A percentile compares a stretch with the other conserved stretches of the same genome.
phyloP scores from a whole-genome alignment of 129 eudicot genomes.

The Centella asiatica region DNA sequence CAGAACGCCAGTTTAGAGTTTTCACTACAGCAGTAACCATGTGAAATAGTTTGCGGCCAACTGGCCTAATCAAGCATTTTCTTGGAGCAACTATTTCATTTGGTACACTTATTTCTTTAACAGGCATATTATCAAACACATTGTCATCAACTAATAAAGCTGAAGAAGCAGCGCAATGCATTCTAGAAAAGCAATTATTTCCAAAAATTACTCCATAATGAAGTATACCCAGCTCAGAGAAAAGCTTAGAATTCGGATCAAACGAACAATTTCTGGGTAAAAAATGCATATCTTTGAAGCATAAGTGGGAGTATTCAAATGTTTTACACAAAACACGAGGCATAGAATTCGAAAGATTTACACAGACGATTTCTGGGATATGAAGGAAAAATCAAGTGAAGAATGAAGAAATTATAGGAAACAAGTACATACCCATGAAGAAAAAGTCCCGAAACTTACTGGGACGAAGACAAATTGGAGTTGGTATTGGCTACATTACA shows the following conservation, averaged over 20 bases:
- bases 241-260: not conserved
- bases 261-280: slow-evolving; percentile 1
- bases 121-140: slow-evolving; percentile 15
- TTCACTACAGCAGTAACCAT: slow-evolving; percentile 24
- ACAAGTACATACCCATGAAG: too few species aligned
- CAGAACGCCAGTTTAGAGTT: slow-evolving; percentile 30
- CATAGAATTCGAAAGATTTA: too few species aligned
- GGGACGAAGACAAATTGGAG: too few species aligned
- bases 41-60: slow-evolving; percentile 13
- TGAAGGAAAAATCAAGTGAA: not conserved
- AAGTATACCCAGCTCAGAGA: not conserved
- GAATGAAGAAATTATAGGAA: too few species aligned
- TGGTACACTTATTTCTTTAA: slow-evolving; percentile 2
- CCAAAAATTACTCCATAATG: not conserved
- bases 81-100: slow-evolving; percentile 5
- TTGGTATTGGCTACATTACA: too few species aligned
- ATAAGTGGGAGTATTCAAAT: not conserved
- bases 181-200: slow-evolving; percentile 2
- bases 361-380: not conserved
- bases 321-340: not conserved
- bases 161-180: slow-evolving; percentile 18
- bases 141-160: slow-evolving; percentile 19
- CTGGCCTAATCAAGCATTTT: slow-evolving; percentile 1
- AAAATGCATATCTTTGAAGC: not conserved
- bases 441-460: too few species aligned